These are phyloP conservation scores for Sugiyamaella japonica DNA, from an alignment of 1,139 yeast genomes.

Conservation along the genomic window DNA sequence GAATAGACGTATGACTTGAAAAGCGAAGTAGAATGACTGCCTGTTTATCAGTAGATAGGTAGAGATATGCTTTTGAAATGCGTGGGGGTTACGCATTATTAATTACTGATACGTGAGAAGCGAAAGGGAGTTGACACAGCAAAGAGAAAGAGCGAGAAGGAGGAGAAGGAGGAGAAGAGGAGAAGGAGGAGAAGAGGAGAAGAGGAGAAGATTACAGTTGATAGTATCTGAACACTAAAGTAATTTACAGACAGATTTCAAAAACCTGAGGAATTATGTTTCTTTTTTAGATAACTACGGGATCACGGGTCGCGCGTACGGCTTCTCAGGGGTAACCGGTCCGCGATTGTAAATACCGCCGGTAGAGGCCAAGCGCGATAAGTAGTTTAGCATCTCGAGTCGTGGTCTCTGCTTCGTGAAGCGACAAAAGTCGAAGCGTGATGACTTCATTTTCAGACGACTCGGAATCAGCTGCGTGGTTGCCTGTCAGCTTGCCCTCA, in stretches of 20 bases:
- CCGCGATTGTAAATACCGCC: background rate
- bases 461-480: slow-evolving; percentile 15
- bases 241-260: no score
- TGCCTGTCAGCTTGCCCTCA: slow-evolving; percentile 26
- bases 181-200: background rate
- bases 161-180: background rate
- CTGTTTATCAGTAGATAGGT: no score
- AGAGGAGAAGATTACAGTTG: no score
- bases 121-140: no score
- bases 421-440: slow-evolving; percentile 23
- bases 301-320: background rate
- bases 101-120: no score
- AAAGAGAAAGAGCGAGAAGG: background rate
- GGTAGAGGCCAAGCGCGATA: slow-evolving; percentile 27
- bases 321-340: background rate
- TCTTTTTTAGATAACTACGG: no score
- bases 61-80: no score
- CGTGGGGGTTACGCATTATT: no score
- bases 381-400: slow-evolving; percentile 28
- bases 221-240: no score
- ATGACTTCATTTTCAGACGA: slow-evolving; percentile 28
- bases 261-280: no score
- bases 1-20: no score
- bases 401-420: slow-evolving; percentile 16
- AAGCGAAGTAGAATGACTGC: no score